phyloP scores from a whole-genome alignment of 2,329 filamentous ascomycete species.

The Sclerotinia trifoliorum region DNA sequence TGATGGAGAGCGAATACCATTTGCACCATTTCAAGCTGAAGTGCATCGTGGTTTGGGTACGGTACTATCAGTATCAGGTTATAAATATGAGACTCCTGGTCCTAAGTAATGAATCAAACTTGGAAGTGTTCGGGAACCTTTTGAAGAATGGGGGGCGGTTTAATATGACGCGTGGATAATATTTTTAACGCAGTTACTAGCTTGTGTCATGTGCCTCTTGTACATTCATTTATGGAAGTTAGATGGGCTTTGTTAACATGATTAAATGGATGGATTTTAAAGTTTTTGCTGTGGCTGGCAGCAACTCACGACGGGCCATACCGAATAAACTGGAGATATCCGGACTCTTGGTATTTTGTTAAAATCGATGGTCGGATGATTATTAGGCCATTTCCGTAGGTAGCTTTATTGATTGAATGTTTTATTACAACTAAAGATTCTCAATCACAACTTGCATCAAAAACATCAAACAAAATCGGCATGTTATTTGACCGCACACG shows the following conservation, averaged over 20 bases:
- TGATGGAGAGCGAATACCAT: conserved; percentile 82
- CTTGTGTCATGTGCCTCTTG: not conserved
- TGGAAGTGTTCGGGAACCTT: not conserved
- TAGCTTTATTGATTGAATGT: too few species aligned
- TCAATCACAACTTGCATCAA: too few species aligned
- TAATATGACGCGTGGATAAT: not conserved
- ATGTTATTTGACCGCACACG: too few species aligned
- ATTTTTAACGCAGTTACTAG: not conserved
- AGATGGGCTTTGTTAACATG: not conserved
- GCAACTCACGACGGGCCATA: too few species aligned
- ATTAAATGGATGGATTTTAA: not conserved
- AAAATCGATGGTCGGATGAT: too few species aligned
- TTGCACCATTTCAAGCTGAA: conserved; percentile 85
- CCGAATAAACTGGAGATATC: too few species aligned
- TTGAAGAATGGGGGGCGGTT: not conserved
- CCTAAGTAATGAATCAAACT: not conserved
- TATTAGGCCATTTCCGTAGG: too few species aligned
- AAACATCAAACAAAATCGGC: too few species aligned
- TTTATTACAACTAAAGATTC: too few species aligned
- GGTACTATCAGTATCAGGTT: conserved; percentile 44
- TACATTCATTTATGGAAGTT: not conserved
- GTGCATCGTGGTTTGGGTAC: conserved; percentile 76
- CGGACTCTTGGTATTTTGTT: too few species aligned
- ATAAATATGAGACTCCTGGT: conserved; percentile 18
- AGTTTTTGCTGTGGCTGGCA: not conserved